These are phyloP conservation scores for Geotrichum histeridarum DNA, from an alignment of 1,139 yeast species.

Conservation along the genomic window DNA sequence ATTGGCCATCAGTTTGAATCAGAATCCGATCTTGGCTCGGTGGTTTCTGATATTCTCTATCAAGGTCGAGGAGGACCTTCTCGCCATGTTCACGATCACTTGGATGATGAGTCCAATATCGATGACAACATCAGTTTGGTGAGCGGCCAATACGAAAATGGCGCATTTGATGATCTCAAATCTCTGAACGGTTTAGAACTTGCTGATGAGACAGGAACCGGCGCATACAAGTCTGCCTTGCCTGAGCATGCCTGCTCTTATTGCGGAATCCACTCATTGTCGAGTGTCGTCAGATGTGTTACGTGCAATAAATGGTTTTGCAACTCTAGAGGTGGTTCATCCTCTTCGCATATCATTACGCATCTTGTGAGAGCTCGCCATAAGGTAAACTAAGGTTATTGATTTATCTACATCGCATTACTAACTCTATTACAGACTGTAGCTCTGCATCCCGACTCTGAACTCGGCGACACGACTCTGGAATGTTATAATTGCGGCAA, in stretches of 20 bases:
- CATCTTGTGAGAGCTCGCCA: slow-evolving; percentile 82
- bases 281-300: slow-evolving; percentile 70
- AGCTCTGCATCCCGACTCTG: slow-evolving; percentile 71
- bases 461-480: slow-evolving; percentile 74
- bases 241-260: slow-evolving; percentile 42
- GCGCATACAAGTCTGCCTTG: slow-evolving; percentile 20
- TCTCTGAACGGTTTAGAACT: slow-evolving; percentile 16
- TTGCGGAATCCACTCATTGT: slow-evolving; percentile 68
- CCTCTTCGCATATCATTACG: slow-evolving; percentile 78
- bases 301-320: slow-evolving; percentile 87
- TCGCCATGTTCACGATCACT: slow-evolving; percentile 2
- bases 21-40: slow-evolving; percentile 30
- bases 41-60: slow-evolving; percentile 30
- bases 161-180: slow-evolving; percentile 24
- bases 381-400: slow-evolving; percentile 36
- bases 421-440: slow-evolving; percentile 37
- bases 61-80: slow-evolving; percentile 24
- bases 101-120: slow-evolving; percentile 23
- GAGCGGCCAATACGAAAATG: slow-evolving; percentile 23
- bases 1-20: slow-evolving; percentile 30
- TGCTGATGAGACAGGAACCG: slow-evolving; percentile 13
- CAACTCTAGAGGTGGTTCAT: slow-evolving; percentile 59
- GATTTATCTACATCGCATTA: slow-evolving; percentile 19
- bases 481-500: slow-evolving; percentile 92
- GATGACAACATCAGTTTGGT: slow-evolving; percentile 29